Evolutionary conservation across 2,329 filamentous ascomycete species (phyloP).

Genomic region (Penicillium sp.): DNA sequence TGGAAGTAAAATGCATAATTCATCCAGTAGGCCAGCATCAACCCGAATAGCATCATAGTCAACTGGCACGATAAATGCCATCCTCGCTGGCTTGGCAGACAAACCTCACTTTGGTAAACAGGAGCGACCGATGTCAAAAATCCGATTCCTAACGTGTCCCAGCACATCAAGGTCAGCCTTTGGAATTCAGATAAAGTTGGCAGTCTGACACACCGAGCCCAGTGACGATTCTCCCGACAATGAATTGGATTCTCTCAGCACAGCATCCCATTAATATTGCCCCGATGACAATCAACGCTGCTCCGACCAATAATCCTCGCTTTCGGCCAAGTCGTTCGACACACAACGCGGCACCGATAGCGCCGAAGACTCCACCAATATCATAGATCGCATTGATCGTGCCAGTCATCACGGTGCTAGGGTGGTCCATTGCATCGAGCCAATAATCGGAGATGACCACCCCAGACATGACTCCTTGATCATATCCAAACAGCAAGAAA

Average conservation of each 20-base stretch:
- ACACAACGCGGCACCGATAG: constrained; percentile 25
- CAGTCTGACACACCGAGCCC: constrained; percentile 22
- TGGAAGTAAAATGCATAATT: constrained; percentile 31
- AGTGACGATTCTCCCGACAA: constrained; percentile 27
- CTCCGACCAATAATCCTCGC: constrained; percentile 26
- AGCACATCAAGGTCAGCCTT: not conserved
- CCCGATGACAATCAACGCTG: constrained; percentile 24
- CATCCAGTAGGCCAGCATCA: constrained; percentile 24
- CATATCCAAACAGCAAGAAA: constrained; percentile 50
- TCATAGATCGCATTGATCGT: constrained; percentile 35
- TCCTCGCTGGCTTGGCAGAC: constrained; percentile 26
- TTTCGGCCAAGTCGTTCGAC: constrained; percentile 32
- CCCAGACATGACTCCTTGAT: constrained; percentile 32
- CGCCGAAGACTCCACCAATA: constrained; percentile 31
- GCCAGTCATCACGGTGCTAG: constrained; percentile 26
- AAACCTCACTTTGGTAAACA: constrained; percentile 33
- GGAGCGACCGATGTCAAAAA: constrained; percentile 28
- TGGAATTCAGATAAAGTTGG: not conserved
- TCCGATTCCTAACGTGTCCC: constrained; percentile 15
- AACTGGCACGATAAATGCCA: constrained; percentile 31
- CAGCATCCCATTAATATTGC: constrained; percentile 25
- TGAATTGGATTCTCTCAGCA: constrained; percentile 22
- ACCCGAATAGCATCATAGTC: constrained; percentile 26
- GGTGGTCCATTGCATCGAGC: constrained; percentile 28
- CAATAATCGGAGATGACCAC: constrained; percentile 29